A percentile compares a stretch with the other conserved stretches of the same genome.
These are phyloP conservation scores for Tephrocybe sp. DNA, from an alignment of 768 basidiomycete genomes.

Conservation along the genomic window DNA sequence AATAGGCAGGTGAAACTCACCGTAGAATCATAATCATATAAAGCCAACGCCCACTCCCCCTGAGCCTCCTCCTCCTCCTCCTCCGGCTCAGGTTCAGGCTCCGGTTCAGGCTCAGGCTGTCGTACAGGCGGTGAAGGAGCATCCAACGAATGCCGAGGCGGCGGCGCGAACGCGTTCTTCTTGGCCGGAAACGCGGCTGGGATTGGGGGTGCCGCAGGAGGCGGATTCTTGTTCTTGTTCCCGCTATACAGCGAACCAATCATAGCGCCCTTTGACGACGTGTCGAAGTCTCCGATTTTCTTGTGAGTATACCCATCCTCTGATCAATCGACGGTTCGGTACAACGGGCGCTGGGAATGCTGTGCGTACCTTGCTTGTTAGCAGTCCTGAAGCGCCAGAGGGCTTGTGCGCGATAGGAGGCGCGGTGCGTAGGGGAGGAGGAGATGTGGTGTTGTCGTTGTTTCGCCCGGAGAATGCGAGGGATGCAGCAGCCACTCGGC, in stretches of 20 bases:
- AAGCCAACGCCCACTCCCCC: slow-evolving; percentile 77
- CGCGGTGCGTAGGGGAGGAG: slow-evolving; percentile 6
- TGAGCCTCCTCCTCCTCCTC: slow-evolving; percentile 30
- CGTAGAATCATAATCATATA: slow-evolving; percentile 73
- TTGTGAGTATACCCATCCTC: too few relatives aligned
- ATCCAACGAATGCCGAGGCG: slow-evolving; percentile 15
- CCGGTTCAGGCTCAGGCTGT: slow-evolving; percentile 32
- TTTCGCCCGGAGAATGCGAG: slow-evolving; percentile 37
- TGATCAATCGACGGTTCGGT: too few relatives aligned
- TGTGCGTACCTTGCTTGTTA: slow-evolving; percentile 27
- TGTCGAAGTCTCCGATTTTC: slow-evolving; percentile 65
- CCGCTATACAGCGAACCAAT: slow-evolving; percentile 46
- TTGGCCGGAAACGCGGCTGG: slow-evolving; percentile 40
- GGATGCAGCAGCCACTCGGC: slow-evolving; percentile 60
- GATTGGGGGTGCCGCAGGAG: slow-evolving; percentile 31
- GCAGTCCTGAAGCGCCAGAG: slow-evolving; percentile 20
- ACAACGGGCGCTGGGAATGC: too few relatives aligned
- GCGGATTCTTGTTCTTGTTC: slow-evolving; percentile 36
- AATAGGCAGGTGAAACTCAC: slow-evolving; percentile 30
- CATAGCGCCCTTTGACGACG: slow-evolving; percentile 47
- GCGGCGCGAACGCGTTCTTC: slow-evolving; percentile 32
- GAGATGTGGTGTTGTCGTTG: slow-evolving; percentile 17
- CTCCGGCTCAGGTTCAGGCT: slow-evolving; percentile 21
- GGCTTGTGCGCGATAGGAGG: slow-evolving; percentile 32
- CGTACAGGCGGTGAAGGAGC: slow-evolving; percentile 28